A percentile compares a stretch with the other conserved stretches of the same genome.
These are phyloP conservation scores for Cryoendolithus antarcticus DNA, from an alignment of 2,329 filamentous ascomycete genomes.

Conservation along the genomic window DNA sequence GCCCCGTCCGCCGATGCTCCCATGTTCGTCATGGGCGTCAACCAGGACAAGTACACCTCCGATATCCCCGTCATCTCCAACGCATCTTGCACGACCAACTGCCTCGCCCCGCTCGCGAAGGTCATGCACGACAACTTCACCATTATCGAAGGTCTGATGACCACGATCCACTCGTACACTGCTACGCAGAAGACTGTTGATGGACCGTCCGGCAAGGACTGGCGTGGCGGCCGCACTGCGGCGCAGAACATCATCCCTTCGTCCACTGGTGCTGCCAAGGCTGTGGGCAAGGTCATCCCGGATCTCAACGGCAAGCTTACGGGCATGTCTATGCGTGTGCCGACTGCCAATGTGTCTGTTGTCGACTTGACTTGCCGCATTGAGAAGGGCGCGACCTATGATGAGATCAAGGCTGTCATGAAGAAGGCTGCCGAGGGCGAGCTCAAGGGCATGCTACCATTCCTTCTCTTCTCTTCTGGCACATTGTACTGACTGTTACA, in stretches of 20 bases:
- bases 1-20: constrained; percentile 89
- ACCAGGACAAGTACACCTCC: constrained; percentile 85
- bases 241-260: constrained; percentile 99
- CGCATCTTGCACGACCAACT: constrained; percentile 99
- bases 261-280: constrained; percentile 99
- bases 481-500: constrained; percentile 15
- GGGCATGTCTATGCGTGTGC: constrained; percentile 99
- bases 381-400: constrained; percentile 79
- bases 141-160: constrained; percentile 98
- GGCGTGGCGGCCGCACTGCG: constrained; percentile 96
- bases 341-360: constrained; percentile 96
- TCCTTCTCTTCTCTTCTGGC: neutral
- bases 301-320: constrained; percentile 98
- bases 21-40: constrained; percentile 99
- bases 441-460: constrained; percentile 73
- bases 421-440: constrained; percentile 60
- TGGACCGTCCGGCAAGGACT: constrained; percentile 95
- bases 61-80: constrained; percentile 93
- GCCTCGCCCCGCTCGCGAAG: constrained; percentile 97
- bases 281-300: constrained; percentile 99
- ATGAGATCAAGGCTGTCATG: constrained; percentile 84
- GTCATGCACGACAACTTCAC: constrained; percentile 97
- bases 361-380: constrained; percentile 92
- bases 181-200: constrained; percentile 99
- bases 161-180: constrained; percentile 99